Conservation (phyloP, 495 filamentous ascomycete genomes). For the Podospora fimiseda region DNA sequence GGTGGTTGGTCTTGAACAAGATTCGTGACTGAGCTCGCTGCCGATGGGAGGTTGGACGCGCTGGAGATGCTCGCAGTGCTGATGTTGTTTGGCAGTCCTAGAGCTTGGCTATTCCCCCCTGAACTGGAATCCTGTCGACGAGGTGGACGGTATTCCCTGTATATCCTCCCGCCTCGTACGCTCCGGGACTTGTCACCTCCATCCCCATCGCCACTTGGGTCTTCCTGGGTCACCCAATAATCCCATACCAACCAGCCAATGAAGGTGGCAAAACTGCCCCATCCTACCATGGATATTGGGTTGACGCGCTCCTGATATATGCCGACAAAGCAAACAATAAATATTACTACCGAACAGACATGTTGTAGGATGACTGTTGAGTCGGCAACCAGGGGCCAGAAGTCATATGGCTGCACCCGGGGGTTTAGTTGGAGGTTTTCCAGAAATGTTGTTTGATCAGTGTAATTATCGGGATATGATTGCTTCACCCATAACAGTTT, state of each 20-base stretch:
- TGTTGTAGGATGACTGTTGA: constrained; percentile 97
- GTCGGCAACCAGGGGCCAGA: constrained; percentile 93
- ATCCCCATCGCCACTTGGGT: constrained; percentile 39
- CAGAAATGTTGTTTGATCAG: constrained; percentile 90
- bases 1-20: constrained; percentile 19
- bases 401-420: constrained; percentile 89
- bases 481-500: constrained; percentile 98
- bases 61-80: constrained; percentile 26
- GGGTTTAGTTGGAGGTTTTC: constrained; percentile 95
- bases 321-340: constrained; percentile 85
- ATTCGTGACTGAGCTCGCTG: constrained; percentile 37
- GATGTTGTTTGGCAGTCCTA: constrained; percentile 8
- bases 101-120: not conserved
- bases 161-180: constrained; percentile 8
- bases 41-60: constrained; percentile 27
- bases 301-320: constrained; percentile 81
- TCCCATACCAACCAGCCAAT: constrained; percentile 91
- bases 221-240: constrained; percentile 64
- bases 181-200: constrained; percentile 14
- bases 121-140: constrained; percentile 18
- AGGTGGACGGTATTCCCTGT: constrained; percentile 15
- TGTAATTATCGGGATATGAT: constrained; percentile 97
- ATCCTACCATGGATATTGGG: constrained; percentile 78
- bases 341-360: constrained; percentile 87
- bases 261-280: constrained; percentile 74